Evolutionary conservation across 108 stramenopile genomes (phyloP), one percentile per base, ranked within the genome.

Genomic region (Skeletonema costatum): DNA sequence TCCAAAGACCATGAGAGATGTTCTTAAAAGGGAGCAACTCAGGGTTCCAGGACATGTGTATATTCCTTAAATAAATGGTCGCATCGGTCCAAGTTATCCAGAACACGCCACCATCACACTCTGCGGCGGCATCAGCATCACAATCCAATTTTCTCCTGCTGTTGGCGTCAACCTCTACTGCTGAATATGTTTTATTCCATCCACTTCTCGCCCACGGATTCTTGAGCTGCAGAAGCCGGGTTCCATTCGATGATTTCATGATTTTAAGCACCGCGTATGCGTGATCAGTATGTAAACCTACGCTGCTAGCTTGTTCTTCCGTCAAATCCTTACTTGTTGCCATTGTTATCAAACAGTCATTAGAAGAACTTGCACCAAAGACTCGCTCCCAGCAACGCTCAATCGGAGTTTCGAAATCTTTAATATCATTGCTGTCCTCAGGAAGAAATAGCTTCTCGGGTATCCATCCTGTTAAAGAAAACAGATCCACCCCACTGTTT

Each of bases 401-500:
- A 5, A 85, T 77, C 38, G 81, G 75, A 41, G 88, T 91, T 66
- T 91, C 90, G 73, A 88, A 89, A 50, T 90, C 89, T 68, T 78
- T 73, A 0, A 89, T 75, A 60, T 83, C 71, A 16, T 67, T 56
- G 10, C 74, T 39, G 39, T 90, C 74, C 48, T 85, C 78, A 3
- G 91, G 87, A 64, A 93, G 90, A 70, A 86, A 90, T 21, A 97
- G 86, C 39, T 90, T 84, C 71, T 98, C 97, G 0, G 98, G 98
- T 35, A 98, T 91, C 97, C 97, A 98, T 31, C 98, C 98, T 2
- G 97, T 97, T 48, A 98, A 80, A 17, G 90, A 89, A 66, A 92
- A 94, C 25, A 98, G 59, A 78, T 98, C 98, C 16, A 96, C 88
- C 33, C 95, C 95, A 39, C 86, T 87, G 73, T 96, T 97, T 59